Percentiles rank a stretch among this genome's conserved stretches.
phyloP scores from a whole-genome alignment of 2,329 filamentous ascomycete species.

The Plenodomus tracheiphilus region DNA sequence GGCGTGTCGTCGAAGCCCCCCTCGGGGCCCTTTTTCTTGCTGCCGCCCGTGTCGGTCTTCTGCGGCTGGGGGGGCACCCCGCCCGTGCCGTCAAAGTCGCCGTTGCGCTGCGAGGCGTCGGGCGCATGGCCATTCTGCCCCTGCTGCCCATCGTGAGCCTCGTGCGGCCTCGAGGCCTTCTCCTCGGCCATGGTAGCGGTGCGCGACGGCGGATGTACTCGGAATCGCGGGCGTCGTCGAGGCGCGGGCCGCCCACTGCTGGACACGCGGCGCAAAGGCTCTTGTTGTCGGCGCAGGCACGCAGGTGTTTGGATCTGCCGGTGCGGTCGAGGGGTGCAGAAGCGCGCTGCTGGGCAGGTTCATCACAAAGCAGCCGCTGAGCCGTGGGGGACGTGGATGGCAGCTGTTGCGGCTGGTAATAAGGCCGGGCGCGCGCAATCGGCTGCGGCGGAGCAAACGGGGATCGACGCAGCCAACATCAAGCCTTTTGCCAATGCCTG shows the following conservation, averaged over 20 bases:
- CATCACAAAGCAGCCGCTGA: not conserved
- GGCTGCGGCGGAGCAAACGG: not conserved
- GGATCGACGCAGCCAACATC: not conserved
- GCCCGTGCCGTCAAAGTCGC: slow-evolving; percentile 9
- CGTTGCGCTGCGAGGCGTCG: slow-evolving; percentile 15
- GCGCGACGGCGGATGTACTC: slow-evolving; percentile 6
- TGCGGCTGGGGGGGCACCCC: slow-evolving; percentile 22
- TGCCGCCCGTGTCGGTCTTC: slow-evolving; percentile 26
- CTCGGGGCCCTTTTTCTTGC: slow-evolving; percentile 56
- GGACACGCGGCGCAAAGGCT: no score
- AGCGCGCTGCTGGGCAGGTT: no score
- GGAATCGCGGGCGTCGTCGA: not conserved
- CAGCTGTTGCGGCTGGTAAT: not conserved
- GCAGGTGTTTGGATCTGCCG: no score
- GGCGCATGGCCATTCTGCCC: slow-evolving; percentile 9
- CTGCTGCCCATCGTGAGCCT: slow-evolving; percentile 4
- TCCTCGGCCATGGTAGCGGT: slow-evolving; percentile 16
- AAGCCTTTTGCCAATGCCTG: not conserved
- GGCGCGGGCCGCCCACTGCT: no score
- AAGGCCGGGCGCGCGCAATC: not conserved
- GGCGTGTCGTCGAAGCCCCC: slow-evolving; percentile 83
- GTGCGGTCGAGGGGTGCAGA: not conserved
- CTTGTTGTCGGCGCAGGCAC: no score
- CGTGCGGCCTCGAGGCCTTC: slow-evolving; percentile 7
- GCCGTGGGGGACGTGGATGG: not conserved